Percentiles rank a stretch among this genome's conserved stretches.
phyloP scores from a whole-genome alignment of 148 eudicot genomes.

The Cornus kousa region DNA sequence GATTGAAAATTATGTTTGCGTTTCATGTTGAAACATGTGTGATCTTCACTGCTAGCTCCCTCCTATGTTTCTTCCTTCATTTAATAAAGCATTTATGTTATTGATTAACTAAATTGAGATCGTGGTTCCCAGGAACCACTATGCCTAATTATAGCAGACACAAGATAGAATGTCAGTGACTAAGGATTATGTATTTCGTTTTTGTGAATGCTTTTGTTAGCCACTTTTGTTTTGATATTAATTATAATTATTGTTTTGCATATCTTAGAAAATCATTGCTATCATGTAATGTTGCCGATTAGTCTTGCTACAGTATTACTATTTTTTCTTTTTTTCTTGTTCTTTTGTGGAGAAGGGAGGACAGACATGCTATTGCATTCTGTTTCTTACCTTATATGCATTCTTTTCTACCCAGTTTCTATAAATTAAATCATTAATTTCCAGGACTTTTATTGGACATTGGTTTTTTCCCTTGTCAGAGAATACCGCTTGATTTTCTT shows the following conservation, averaged over 20 bases:
- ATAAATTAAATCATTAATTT: background rate
- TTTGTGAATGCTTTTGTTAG: background rate
- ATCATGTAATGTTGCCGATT: background rate
- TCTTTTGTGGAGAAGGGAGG: background rate
- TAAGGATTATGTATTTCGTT: background rate
- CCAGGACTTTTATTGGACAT: background rate
- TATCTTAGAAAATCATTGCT: background rate
- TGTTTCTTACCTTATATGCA: background rate
- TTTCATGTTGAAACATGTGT: background rate
- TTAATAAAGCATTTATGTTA: background rate
- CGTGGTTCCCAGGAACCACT: background rate
- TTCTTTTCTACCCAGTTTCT: background rate
- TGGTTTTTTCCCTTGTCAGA: conserved; percentile 36
- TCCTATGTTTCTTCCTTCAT: background rate
- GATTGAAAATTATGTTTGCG: background rate
- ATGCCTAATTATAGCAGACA: no score
- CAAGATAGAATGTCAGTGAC: background rate
- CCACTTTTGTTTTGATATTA: background rate
- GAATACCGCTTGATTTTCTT: conserved; percentile 96
- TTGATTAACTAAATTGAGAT: background rate
- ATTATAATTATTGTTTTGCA: background rate
- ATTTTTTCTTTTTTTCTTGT: no score
- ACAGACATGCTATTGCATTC: background rate
- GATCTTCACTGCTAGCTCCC: background rate
- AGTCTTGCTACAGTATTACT: background rate